Evolutionary conservation across 805 yeast species (phyloP).

Genomic region (Ogataea dorogensis): DNA sequence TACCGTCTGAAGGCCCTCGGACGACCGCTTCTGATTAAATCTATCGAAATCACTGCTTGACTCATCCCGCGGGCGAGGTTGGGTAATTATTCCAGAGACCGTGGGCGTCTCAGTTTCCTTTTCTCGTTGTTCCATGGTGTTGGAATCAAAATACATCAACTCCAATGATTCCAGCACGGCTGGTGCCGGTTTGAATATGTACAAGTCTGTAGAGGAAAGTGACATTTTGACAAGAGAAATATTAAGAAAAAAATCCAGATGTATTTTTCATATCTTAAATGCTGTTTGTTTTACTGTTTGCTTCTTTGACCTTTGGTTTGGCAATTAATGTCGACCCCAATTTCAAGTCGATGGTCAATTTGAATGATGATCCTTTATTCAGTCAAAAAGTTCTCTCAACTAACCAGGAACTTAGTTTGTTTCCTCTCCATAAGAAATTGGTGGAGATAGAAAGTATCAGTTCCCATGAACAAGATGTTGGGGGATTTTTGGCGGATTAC

Average conservation of each 20-base stretch:
- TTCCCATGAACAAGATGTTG: slow-evolving; percentile 37
- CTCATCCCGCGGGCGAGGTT: slow-evolving; percentile 16
- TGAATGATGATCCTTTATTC: slow-evolving; percentile 1
- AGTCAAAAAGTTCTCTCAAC: slow-evolving; percentile 1
- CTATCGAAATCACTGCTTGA: slow-evolving; percentile 20
- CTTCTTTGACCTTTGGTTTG: background rate
- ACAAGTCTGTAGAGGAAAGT: slow-evolving; percentile 35
- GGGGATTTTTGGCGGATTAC: slow-evolving; percentile 39
- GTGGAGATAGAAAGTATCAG: slow-evolving; percentile 38
- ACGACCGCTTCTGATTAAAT: slow-evolving; percentile 54
- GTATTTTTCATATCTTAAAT: too few species aligned
- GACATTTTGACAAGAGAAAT: slow-evolving; percentile 2
- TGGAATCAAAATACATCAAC: slow-evolving; percentile 54
- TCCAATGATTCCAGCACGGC: slow-evolving; percentile 45
- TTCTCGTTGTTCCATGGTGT: slow-evolving; percentile 36
- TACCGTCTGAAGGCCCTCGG: slow-evolving; percentile 44
- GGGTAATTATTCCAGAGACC: slow-evolving; percentile 8
- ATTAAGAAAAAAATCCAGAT: too few species aligned
- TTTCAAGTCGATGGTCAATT: too few species aligned
- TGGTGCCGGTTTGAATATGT: slow-evolving; percentile 46
- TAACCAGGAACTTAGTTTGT: slow-evolving; percentile 10
- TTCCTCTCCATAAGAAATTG: slow-evolving; percentile 36
- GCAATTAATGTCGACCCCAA: slow-evolving; percentile 13
- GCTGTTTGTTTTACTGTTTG: background rate
- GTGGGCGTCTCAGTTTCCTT: slow-evolving; percentile 14